Conservation (phyloP, 495 filamentous ascomycete genomes). For the Acidomyces sp. region DNA sequence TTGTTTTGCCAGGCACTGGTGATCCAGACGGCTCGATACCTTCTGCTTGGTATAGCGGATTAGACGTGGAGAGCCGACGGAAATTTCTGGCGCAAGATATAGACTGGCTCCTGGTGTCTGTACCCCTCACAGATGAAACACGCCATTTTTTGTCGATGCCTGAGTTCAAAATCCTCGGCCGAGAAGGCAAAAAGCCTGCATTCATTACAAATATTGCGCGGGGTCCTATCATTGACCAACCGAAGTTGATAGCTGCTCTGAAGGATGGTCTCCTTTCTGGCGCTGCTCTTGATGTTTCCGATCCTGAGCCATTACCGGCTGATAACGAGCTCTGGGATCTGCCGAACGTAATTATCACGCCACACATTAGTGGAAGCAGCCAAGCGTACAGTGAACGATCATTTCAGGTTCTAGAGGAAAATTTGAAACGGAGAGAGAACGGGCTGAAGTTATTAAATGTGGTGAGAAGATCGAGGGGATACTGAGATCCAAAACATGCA, state of each 20-base stretch:
- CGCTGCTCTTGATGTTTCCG: slow-evolving; percentile 73
- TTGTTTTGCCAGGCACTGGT: slow-evolving; percentile 61
- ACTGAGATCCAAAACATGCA: slow-evolving; percentile 28
- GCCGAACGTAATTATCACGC: slow-evolving; percentile 62
- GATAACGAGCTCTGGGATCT: slow-evolving; percentile 61
- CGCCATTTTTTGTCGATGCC: slow-evolving; percentile 45
- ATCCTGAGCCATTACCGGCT: slow-evolving; percentile 66
- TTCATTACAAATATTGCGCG: slow-evolving; percentile 66
- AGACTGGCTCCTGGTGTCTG: slow-evolving; percentile 60
- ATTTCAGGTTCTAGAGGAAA: slow-evolving; percentile 47
- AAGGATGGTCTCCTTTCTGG: slow-evolving; percentile 44
- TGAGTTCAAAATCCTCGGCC: slow-evolving; percentile 53
- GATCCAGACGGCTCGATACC: slow-evolving; percentile 65
- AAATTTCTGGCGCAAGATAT: slow-evolving; percentile 56
- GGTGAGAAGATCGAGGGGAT: slow-evolving; percentile 50
- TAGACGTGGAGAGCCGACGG: slow-evolving; percentile 44
- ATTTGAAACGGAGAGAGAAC: slow-evolving; percentile 44
- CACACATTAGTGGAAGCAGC: slow-evolving; percentile 59
- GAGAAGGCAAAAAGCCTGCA: slow-evolving; percentile 32
- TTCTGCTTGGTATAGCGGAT: slow-evolving; percentile 57
- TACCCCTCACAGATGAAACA: slow-evolving; percentile 62
- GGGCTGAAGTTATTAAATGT: slow-evolving; percentile 55
- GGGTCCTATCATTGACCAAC: slow-evolving; percentile 57
- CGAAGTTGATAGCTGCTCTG: slow-evolving; percentile 51
- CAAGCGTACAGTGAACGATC: slow-evolving; percentile 45